Evolutionary conservation across 805 yeast species (phyloP).

Genomic region (Hanseniaspora hatyaiensis): DNA sequence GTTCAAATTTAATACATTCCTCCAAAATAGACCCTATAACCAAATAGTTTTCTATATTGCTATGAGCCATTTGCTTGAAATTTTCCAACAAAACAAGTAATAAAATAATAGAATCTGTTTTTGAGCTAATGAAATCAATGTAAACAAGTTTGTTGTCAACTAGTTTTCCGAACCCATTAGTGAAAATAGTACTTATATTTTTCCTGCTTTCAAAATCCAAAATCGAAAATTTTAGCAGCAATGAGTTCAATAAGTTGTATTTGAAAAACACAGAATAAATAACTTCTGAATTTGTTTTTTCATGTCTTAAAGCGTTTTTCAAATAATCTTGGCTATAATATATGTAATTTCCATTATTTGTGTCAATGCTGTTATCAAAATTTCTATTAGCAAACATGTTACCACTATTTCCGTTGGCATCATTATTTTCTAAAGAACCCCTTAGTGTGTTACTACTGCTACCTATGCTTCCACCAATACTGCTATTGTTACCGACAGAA

Average conservation of each 20-base stretch:
- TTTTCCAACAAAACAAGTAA: constrained; percentile 62
- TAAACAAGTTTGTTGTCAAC: constrained; percentile 72
- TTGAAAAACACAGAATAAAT: constrained; percentile 19
- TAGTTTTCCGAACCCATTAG: constrained; percentile 65
- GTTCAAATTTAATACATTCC: constrained; percentile 73
- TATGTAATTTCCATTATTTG: not conserved
- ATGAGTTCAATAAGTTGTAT: constrained; percentile 52
- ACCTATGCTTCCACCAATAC: not conserved
- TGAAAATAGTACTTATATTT: constrained; percentile 62
- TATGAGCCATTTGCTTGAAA: constrained; percentile 28
- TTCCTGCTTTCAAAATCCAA: constrained; percentile 86
- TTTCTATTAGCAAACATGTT: not conserved
- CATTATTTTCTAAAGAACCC: not conserved
- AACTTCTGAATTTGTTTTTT: not conserved
- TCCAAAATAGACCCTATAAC: constrained; percentile 68
- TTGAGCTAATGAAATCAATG: constrained; percentile 62
- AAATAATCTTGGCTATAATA: not conserved
- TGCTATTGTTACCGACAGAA: not conserved
- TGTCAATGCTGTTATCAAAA: not conserved
- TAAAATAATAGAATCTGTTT: constrained; percentile 51
- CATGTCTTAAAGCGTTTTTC: constrained; percentile 1
- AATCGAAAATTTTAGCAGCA: constrained; percentile 48
- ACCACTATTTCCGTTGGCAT: not conserved
- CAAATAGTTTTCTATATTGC: constrained; percentile 47
- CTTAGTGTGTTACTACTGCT: not conserved